phyloP scores from a whole-genome alignment of 2,329 filamentous ascomycete genomes.

The Pseudocercospora ulei region DNA sequence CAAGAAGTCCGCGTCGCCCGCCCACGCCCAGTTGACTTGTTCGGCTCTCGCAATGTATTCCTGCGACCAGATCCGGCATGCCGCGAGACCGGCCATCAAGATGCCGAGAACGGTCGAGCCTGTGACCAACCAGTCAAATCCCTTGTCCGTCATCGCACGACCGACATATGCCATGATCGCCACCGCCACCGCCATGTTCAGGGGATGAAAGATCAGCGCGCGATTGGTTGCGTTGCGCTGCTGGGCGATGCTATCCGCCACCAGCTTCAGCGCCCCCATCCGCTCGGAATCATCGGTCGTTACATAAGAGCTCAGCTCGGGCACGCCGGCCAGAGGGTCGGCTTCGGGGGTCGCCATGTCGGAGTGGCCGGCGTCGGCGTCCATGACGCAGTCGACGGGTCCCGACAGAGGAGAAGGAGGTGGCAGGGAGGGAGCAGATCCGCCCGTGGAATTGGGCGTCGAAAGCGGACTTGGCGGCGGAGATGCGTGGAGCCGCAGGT shows the following conservation, averaged over 20 bases:
- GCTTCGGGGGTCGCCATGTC: conserved; percentile 18
- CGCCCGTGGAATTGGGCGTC: conserved; percentile 52
- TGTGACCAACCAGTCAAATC: conserved; percentile 47
- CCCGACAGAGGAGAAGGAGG: conserved; percentile 39
- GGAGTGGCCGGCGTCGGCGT: conserved; percentile 21
- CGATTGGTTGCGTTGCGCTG: conserved; percentile 61
- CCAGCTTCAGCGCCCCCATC: conserved; percentile 57
- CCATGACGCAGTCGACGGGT: conserved; percentile 25
- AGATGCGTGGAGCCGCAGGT: conserved; percentile 56
- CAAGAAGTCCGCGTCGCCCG: conserved; percentile 44
- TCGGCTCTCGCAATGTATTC: conserved; percentile 57
- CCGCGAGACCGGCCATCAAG: conserved; percentile 54
- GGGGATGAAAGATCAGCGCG: conserved; percentile 54
- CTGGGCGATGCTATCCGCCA: conserved; percentile 74
- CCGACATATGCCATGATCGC: conserved; percentile 36
- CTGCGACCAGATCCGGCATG: conserved; percentile 51
- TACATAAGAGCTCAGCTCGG: conserved; percentile 54
- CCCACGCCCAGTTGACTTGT: conserved; percentile 52
- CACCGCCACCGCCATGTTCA: conserved; percentile 38
- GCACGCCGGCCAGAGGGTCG: conserved; percentile 47
- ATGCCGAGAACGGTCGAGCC: conserved; percentile 52
- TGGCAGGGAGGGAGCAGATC: conserved; percentile 44
- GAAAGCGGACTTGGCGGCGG: conserved; percentile 53
- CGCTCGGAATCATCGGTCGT: conserved; percentile 49
- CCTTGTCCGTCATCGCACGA: conserved; percentile 36